These are phyloP conservation scores for Yamadazyma taylorii DNA, from an alignment of 1,139 yeast genomes.

Conservation along the genomic window DNA sequence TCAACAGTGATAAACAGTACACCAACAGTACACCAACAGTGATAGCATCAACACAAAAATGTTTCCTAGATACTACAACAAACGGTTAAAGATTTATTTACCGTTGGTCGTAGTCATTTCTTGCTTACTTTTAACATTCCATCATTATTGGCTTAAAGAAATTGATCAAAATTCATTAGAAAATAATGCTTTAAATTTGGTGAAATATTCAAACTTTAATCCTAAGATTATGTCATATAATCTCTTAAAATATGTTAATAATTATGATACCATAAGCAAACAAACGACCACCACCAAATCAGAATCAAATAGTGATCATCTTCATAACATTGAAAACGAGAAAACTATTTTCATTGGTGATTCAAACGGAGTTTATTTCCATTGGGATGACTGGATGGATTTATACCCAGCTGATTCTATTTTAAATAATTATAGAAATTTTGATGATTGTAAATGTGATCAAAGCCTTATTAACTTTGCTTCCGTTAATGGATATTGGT, in stretches of 20 bases:
- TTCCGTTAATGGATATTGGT: conserved; percentile 34
- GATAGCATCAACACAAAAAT: too few species aligned
- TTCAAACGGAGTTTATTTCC: conserved; percentile 30
- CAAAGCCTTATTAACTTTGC: conserved; percentile 22
- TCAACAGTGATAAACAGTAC: too few species aligned
- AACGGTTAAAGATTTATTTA: conserved; percentile 19
- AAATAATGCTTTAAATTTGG: conserved; percentile 23
- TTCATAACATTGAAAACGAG: neutral
- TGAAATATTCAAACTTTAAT: conserved; percentile 24
- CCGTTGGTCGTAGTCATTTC: conserved; percentile 18
- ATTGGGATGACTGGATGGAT: conserved; percentile 49
- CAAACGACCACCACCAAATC: neutral
- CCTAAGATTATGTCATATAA: conserved; percentile 28
- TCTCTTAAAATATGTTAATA: conserved; percentile 19
- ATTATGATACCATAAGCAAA: conserved; percentile 2
- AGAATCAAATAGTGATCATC: neutral
- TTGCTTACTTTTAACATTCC: conserved; percentile 17
- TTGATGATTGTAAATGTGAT: conserved; percentile 27
- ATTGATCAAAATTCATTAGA: conserved; percentile 27
- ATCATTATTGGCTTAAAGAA: conserved; percentile 14
- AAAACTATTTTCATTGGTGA: conserved; percentile 12
- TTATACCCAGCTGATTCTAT: conserved; percentile 25
- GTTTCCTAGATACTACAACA: conserved; percentile 20
- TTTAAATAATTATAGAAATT: conserved; percentile 19
- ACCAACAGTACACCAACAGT: too few species aligned